These are phyloP conservation scores for Gaertneriomyces sp. DNA, from an alignment of 192 early-diverging fungal species.

Conservation along the genomic window DNA sequence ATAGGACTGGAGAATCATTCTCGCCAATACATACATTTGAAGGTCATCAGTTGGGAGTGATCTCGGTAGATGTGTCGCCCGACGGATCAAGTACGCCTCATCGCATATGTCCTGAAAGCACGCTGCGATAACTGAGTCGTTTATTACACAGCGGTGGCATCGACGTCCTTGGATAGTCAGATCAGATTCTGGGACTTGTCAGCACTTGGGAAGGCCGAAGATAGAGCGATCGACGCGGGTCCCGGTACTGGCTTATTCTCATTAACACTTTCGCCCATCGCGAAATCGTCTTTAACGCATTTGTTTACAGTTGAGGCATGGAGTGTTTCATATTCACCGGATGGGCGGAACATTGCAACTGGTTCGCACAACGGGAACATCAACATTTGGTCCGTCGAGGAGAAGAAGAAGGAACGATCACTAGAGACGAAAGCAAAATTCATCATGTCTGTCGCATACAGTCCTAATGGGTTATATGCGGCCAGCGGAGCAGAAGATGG, in stretches of 20 bases:
- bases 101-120: background rate
- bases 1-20: constrained; percentile 61
- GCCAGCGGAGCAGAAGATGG: constrained; percentile 76
- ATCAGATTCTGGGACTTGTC: constrained; percentile 76
- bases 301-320: constrained; percentile 62
- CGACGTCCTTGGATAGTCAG: constrained; percentile 73
- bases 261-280: background rate
- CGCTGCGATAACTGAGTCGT: too few species aligned
- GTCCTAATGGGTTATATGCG: constrained; percentile 70
- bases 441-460: constrained; percentile 75
- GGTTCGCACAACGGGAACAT: constrained; percentile 72
- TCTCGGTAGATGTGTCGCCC: constrained; percentile 64
- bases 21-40: constrained; percentile 53
- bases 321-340: constrained; percentile 69
- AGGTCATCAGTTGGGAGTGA: constrained; percentile 76
- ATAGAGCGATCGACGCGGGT: constrained; percentile 63
- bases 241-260: constrained; percentile 35
- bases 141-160: constrained; percentile 51
- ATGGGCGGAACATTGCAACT: constrained; percentile 66
- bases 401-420: constrained; percentile 59
- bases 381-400: constrained; percentile 67
- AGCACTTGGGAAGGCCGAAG: constrained; percentile 36
- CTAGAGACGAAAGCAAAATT: constrained; percentile 73
- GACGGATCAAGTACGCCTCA: constrained; percentile 46
- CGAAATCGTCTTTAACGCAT: background rate